A percentile compares a stretch with the other conserved stretches of the same genome.
Evolutionary conservation across 345 rosid genomes (phyloP).

Genomic region (Raphanus raphanistrum): DNA sequence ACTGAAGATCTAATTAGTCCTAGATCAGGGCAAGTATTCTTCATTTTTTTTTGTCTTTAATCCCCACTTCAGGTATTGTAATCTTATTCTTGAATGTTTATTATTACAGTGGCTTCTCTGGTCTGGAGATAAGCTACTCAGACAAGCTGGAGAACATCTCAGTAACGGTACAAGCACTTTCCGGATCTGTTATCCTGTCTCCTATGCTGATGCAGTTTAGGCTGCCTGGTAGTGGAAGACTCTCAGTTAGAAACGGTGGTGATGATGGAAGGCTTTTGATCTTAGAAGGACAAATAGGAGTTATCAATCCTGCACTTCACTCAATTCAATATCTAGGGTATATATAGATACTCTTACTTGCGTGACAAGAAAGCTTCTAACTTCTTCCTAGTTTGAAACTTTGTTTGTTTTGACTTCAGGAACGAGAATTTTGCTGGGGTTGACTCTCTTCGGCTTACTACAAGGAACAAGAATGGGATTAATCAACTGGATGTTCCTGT

Average conservation of each 20-base stretch:
- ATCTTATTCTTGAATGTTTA: conserved; percentile 20
- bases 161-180: conserved; percentile 57
- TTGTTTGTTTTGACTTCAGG: conserved; percentile 38
- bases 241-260: conserved; percentile 47
- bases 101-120: conserved; percentile 64
- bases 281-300: conserved; percentile 64
- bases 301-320: conserved; percentile 64
- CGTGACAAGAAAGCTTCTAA: neutral
- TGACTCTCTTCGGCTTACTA: conserved; percentile 61
- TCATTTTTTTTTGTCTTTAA: neutral
- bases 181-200: conserved; percentile 57
- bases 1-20: conserved; percentile 78
- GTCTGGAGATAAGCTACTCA: conserved; percentile 69
- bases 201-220: conserved; percentile 72
- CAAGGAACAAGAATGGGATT: conserved; percentile 72
- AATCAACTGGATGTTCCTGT: conserved; percentile 60
- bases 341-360: conserved; percentile 19
- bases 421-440: conserved; percentile 75
- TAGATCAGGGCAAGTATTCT: conserved; percentile 55
- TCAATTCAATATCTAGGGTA: conserved; percentile 91
- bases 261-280: conserved; percentile 49
- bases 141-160: conserved; percentile 66
- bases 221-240: conserved; percentile 52
- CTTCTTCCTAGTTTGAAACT: neutral
- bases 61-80: neutral